Evolutionary conservation across 257 asterid genomes (phyloP), one percentile per base, ranked within the genome.

Genomic region (Salvia miltiorrhiza): DNA sequence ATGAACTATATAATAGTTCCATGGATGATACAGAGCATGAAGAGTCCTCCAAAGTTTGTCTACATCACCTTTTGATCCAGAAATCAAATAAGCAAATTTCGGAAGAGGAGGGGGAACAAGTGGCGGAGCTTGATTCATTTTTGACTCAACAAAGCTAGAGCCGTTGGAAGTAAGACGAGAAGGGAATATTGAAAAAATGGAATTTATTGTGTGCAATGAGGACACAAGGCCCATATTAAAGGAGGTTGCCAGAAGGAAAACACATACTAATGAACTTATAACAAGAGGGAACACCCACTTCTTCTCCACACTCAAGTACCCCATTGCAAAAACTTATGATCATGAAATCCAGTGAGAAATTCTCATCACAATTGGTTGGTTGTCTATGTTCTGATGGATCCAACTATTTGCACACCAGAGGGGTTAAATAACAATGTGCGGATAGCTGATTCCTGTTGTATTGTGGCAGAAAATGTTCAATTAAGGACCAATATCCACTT

Each of bases 1-100:
- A 86, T 93, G 99, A 57, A 93, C 87, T 39, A 88, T 81, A 54
- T 93, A 93, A 79, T 91, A 91, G 74, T 93, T 93, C 78, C 93
- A 39, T 0, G 99, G 99, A 76, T 93, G 99, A 70, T 93, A 93
- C 30, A 93, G 4, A 0, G 99, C 77, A 39, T 65, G 89, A 63
- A 93, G 86, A 9, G 96, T 84, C 82, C 97, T 90, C 97, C 96
- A 92, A 24, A 92, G 90, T 76, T 86, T 88, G 6, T 93, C 95
- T 0, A 93, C 57, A 81, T 90, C 99, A 8, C 96, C 97, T 78
- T 56, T 88, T 26, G 98, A 92, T 43, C 97, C 98, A 17, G 98
- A 85, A 70, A 92, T 73, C 74, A 90, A 52, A 71, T 92, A 92
- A 64, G 98, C 98, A 69, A 92, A 92, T 56, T 88, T 89, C 0